Percentiles rank a stretch among this genome's conserved stretches.
phyloP scores from a whole-genome alignment of 2,329 filamentous ascomycete genomes.

The Pseudopyricularia cyperi region DNA sequence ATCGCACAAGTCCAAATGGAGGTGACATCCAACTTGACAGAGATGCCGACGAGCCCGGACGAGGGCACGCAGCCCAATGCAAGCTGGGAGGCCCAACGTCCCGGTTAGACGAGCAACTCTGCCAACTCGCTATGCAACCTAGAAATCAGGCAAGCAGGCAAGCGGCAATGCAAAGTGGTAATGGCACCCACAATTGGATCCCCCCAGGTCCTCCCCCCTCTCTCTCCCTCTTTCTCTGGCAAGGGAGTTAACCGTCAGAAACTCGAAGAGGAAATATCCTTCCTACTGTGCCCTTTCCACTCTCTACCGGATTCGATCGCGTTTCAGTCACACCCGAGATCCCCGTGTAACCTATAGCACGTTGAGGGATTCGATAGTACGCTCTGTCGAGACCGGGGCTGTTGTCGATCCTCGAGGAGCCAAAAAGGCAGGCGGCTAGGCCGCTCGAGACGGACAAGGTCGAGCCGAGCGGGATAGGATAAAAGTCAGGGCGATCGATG shows the following conservation, averaged over 20 bases:
- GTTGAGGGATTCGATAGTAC: constrained; percentile 10
- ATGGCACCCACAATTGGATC: neutral
- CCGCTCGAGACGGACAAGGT: constrained; percentile 3
- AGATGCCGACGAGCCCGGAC: neutral
- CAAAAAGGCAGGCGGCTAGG: constrained; percentile 4
- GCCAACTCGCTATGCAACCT: neutral
- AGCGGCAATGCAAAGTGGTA: neutral
- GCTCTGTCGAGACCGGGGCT: constrained; percentile 8
- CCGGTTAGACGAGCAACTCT: neutral
- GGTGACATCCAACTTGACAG: neutral
- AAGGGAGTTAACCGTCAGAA: neutral
- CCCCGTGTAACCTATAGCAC: constrained; percentile 16
- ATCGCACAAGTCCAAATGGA: constrained; percentile 1
- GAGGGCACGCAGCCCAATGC: neutral
- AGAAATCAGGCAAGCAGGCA: neutral
- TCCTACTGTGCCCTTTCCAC: neutral
- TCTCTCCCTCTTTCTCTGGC: too few relatives aligned
- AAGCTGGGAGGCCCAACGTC: neutral
- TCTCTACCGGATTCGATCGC: constrained; percentile 16
- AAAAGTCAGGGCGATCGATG: neutral
- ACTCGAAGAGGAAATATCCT: neutral
- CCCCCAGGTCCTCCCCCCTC: neutral
- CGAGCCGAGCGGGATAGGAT: neutral
- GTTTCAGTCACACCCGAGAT: constrained; percentile 16
- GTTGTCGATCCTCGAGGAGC: constrained; percentile 3